A percentile compares a stretch with the other conserved stretches of the same genome.
Evolutionary conservation across 805 yeast genomes (phyloP).

Genomic region (Yarrowia sp.): DNA sequence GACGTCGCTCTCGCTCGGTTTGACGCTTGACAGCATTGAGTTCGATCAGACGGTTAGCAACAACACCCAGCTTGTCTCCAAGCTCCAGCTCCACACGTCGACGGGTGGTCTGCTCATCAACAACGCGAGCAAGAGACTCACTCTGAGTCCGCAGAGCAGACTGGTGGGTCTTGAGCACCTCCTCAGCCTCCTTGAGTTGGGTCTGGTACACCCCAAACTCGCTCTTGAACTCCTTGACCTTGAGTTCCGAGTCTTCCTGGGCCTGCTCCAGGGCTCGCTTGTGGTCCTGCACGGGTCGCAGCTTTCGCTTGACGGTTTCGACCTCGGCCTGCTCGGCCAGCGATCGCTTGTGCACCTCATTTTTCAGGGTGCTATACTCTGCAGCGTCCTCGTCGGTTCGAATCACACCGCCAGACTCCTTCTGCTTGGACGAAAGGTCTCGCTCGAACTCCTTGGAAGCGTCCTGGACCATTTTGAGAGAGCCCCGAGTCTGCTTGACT

Average conservation of each 20-base stretch:
- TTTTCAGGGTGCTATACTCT: slow-evolving; percentile 36
- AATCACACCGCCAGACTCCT: slow-evolving; percentile 30
- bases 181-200: slow-evolving; percentile 38
- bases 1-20: slow-evolving; percentile 67
- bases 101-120: slow-evolving; percentile 45
- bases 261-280: slow-evolving; percentile 36
- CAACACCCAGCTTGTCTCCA: slow-evolving; percentile 68
- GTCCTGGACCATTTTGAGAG: slow-evolving; percentile 22
- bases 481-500: slow-evolving; percentile 30
- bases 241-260: slow-evolving; percentile 14
- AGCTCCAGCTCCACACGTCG: slow-evolving; percentile 60
- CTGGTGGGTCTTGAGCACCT: slow-evolving; percentile 42
- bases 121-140: slow-evolving; percentile 42
- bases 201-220: slow-evolving; percentile 40
- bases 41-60: slow-evolving; percentile 69
- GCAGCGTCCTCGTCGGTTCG: slow-evolving; percentile 2
- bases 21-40: slow-evolving; percentile 79
- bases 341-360: slow-evolving; percentile 37
- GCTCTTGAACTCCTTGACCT: slow-evolving; percentile 40
- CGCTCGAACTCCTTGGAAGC: slow-evolving; percentile 42
- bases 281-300: slow-evolving; percentile 36
- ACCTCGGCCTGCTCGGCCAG: slow-evolving; percentile 41
- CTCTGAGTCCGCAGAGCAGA: slow-evolving; percentile 44
- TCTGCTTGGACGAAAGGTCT: slow-evolving; percentile 29
- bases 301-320: slow-evolving; percentile 40